These are phyloP conservation scores for Turritis glabra DNA, from an alignment of 345 rosid genomes.

Conservation along the genomic window DNA sequence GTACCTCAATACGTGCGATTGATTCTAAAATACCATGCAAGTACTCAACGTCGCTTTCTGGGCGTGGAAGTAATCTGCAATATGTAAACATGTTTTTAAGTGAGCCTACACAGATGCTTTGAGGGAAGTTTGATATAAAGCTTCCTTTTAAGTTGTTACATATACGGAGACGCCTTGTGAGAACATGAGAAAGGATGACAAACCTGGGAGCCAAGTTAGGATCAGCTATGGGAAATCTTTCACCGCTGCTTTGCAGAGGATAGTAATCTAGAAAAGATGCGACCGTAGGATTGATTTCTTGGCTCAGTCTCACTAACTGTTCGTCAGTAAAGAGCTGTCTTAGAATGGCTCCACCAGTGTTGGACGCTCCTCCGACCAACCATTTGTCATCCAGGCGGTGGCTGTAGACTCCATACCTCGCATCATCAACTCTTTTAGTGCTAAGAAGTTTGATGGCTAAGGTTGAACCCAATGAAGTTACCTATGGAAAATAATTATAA, in stretches of 20 bases:
- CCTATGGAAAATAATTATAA: constrained; percentile 43
- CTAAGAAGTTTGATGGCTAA: constrained; percentile 87
- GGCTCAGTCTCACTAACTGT: constrained; percentile 65
- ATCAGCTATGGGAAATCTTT: constrained; percentile 90
- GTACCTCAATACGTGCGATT: constrained; percentile 88
- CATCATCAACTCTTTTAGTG: constrained; percentile 81
- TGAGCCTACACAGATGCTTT: background rate
- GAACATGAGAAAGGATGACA: constrained; percentile 16
- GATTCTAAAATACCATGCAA: constrained; percentile 93
- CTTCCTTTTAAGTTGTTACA: background rate
- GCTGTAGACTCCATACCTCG: constrained; percentile 89
- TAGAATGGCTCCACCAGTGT: constrained; percentile 95
- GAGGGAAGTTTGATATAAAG: background rate
- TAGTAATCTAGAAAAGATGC: constrained; percentile 81
- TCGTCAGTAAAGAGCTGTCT: constrained; percentile 75
- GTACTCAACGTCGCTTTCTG: constrained; percentile 70
- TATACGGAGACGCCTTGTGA: background rate
- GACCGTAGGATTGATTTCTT: constrained; percentile 60
- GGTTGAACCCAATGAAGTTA: constrained; percentile 91
- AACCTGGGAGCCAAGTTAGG: constrained; percentile 84
- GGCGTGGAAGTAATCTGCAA: constrained; percentile 83
- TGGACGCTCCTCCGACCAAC: constrained; percentile 99
- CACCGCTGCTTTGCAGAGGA: constrained; percentile 70
- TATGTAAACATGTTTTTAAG: background rate
- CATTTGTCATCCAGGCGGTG: constrained; percentile 94